These are phyloP conservation scores for Marvania coccoides DNA, from an alignment of 139 green algal species.

Conservation along the genomic window DNA sequence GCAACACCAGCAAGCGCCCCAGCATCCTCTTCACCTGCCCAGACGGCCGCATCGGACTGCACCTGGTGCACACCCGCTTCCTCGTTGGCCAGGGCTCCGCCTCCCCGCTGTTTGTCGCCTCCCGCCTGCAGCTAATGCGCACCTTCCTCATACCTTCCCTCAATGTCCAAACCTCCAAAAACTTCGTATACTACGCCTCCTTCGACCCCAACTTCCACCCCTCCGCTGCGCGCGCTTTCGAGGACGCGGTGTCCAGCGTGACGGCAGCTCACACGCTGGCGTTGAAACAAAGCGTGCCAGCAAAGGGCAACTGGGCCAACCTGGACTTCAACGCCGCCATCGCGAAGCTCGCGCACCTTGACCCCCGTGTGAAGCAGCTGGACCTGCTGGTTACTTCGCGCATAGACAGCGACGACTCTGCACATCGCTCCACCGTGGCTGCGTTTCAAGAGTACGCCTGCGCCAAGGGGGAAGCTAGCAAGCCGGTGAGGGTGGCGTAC, in stretches of 20 bases:
- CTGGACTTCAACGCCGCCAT: background rate
- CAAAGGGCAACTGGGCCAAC: background rate
- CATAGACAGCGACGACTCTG: background rate
- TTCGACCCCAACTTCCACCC: background rate
- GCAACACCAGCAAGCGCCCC: too few relatives aligned
- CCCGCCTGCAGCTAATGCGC: background rate
- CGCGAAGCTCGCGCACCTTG: background rate
- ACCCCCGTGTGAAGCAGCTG: background rate
- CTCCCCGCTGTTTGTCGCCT: background rate
- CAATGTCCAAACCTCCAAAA: background rate
- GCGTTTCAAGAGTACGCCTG: background rate
- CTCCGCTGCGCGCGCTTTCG: background rate
- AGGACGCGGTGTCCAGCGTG: background rate
- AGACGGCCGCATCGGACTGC: background rate
- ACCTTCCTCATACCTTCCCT: background rate
- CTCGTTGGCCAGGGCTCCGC: background rate
- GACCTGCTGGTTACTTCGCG: background rate
- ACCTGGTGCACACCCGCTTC: background rate
- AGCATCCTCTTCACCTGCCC: background rate
- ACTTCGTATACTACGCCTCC: background rate
- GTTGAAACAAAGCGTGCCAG: background rate
- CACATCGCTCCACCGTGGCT: background rate
- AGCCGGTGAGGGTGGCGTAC: background rate
- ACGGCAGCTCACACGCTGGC: background rate
- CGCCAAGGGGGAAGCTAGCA: background rate